phyloP scores from a whole-genome alignment of 202 grass and related monocot genomes.

The Musa balbisiana region DNA sequence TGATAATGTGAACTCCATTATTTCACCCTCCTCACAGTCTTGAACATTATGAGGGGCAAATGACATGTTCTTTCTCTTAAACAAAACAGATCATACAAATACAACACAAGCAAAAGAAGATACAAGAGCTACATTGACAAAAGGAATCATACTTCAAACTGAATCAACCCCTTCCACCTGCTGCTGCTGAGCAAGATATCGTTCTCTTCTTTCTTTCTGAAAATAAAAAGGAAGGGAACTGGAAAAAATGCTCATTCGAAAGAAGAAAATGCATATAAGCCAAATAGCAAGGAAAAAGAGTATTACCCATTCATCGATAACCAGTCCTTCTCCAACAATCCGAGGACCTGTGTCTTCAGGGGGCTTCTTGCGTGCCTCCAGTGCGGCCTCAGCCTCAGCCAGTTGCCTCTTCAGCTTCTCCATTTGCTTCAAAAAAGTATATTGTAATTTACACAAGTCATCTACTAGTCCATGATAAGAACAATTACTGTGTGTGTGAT shows the following conservation, averaged over 20 bases:
- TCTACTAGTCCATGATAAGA: too few relatives aligned
- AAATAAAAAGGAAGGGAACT: background rate
- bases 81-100: background rate
- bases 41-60: background rate
- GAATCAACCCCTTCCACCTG: conserved; percentile 13
- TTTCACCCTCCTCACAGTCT: background rate
- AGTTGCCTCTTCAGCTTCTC: conserved; percentile 85
- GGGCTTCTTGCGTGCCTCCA: conserved; percentile 91
- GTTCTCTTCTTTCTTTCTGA: conserved; percentile 14
- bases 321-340: conserved; percentile 84
- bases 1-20: background rate
- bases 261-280: background rate
- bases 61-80: background rate
- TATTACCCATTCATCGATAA: conserved; percentile 98
- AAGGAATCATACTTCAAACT: background rate
- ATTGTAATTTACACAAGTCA: background rate
- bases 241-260: background rate
- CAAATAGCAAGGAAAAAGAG: too few relatives aligned
- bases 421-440: conserved; percentile 55
- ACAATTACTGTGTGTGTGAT: too few relatives aligned
- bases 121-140: background rate
- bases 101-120: background rate
- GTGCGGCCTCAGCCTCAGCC: conserved; percentile 79
- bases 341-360: conserved; percentile 52
- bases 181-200: conserved; percentile 15